Evolutionary conservation across 2,329 filamentous ascomycete species (phyloP).

Genomic region (Ophiostoma montium): DNA sequence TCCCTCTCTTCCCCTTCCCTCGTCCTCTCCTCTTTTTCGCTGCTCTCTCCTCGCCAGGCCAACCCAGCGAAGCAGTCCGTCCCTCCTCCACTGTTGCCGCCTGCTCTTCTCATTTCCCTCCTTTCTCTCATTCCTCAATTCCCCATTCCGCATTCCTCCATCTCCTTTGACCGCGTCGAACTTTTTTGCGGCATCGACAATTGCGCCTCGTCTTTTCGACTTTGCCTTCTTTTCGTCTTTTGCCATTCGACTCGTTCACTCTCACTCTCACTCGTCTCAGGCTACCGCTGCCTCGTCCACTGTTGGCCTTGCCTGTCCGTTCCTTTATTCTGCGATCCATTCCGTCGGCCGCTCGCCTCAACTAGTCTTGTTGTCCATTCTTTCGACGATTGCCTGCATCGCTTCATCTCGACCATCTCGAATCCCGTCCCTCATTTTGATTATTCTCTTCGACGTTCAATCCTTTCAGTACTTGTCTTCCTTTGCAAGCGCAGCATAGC

Average conservation of each 20-base stretch:
- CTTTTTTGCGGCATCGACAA: not conserved
- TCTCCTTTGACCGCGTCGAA: not conserved
- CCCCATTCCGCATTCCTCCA: not conserved
- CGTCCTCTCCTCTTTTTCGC: not conserved
- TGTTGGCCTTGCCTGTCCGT: not conserved
- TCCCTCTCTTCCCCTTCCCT: not conserved
- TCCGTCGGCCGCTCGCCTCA: not conserved
- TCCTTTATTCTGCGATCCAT: not conserved
- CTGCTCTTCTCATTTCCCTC: not conserved
- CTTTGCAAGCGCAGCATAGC: not conserved
- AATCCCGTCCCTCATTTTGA: not conserved
- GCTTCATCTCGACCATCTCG: not conserved
- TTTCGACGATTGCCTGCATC: not conserved
- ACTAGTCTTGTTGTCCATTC: not conserved
- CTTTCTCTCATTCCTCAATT: not conserved
- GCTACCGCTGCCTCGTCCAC: not conserved
- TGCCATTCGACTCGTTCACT: not conserved
- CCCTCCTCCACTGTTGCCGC: not conserved
- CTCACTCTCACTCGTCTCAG: not conserved
- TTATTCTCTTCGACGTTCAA: not conserved
- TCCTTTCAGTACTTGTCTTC: not conserved
- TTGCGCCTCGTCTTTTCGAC: too few species aligned
- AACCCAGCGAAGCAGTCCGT: conserved; percentile 1
- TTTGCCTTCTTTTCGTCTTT: not conserved
- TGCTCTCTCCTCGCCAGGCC: not conserved